Evolutionary conservation across 2,329 filamentous ascomycete genomes (phyloP), one percentile per base, ranked within the genome.

Genomic region (Monosporascus sp.): DNA sequence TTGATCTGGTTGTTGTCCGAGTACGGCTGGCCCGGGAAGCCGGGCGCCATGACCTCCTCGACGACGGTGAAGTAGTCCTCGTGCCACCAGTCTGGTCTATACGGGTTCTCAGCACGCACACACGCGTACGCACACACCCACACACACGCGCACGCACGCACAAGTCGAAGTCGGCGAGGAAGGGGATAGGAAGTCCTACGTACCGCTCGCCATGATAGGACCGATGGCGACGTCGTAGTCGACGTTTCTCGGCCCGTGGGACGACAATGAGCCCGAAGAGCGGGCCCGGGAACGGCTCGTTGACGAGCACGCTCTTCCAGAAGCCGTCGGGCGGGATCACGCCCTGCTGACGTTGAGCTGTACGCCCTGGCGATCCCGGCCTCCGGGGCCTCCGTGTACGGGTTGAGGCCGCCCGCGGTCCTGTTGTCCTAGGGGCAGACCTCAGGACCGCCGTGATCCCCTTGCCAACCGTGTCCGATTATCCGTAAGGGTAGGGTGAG

Each of bases 1-100:
- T 85, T 82, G 68, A 86, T 84, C 37, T 85, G 68, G 57, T 82
- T 84, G 65, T 79, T 85, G 60, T 84, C 79, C 0, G 80, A 80
- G 37, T 58, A 55, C 19, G 74, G 69, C 14, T 59, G 50, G 1
- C 68, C 68, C 2, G 43, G 53, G 7, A 63, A 66, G 16, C 66
- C 64, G 1, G 76, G 73, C 0, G 65, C 59, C 65, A 83, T 74
- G 40, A 77, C 71, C 7, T 73, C 58, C 57, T 80, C 60, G 11
- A 83, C 67, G 6, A 81, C 68, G 1, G 73, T 63, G 41, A 68
- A 74, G 62, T 84, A 83, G 9, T 72, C 67, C 7, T 66, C 64
- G 60, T 85, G 80, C 64, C 85, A 85, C 84, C 84, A 89, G 61
- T 89, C 86, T 61, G 70, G 4, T 73, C 7, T n/a, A 16, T 2